These are phyloP conservation scores for Ciborinia camelliae DNA, from an alignment of 2,329 filamentous ascomycete species.

Conservation along the genomic window DNA sequence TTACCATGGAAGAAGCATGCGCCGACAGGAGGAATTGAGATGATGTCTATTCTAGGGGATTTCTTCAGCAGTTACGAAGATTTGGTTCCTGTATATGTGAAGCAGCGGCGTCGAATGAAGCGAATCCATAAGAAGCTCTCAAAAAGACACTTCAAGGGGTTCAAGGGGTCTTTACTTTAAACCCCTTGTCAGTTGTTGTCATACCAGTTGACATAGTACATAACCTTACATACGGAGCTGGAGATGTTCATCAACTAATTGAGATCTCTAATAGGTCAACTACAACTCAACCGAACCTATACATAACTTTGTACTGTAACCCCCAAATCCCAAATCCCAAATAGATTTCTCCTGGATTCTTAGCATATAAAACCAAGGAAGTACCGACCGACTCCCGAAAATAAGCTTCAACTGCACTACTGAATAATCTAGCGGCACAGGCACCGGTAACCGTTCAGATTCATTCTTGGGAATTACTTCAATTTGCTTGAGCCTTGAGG, in stretches of 20 bases:
- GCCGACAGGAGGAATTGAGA: not conserved
- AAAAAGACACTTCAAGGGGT: not conserved
- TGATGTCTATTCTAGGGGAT: not conserved
- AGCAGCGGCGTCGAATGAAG: not conserved
- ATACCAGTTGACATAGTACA: too few relatives aligned
- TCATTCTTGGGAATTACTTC: not conserved
- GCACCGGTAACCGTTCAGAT: not conserved
- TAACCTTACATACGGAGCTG: too few relatives aligned
- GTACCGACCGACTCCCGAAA: not conserved
- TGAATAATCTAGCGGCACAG: not conserved
- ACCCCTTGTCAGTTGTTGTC: too few relatives aligned
- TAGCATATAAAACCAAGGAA: not conserved
- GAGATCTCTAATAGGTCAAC: not conserved
- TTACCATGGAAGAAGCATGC: too few relatives aligned
- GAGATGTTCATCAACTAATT: not conserved
- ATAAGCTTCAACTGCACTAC: constrained; percentile 4
- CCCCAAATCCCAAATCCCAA: not conserved
- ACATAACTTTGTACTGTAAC: not conserved
- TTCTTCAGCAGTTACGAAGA: constrained; percentile 10
- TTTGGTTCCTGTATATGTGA: not conserved
- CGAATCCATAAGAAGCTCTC: not conserved
- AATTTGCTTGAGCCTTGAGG: too few relatives aligned
- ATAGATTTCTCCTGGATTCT: not conserved
- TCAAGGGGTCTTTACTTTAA: not conserved
- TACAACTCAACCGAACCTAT: not conserved